A percentile compares a stretch with the other conserved stretches of the same genome.
These are phyloP conservation scores for Boletus patriciae DNA, from an alignment of 768 basidiomycete species.

Conservation along the genomic window DNA sequence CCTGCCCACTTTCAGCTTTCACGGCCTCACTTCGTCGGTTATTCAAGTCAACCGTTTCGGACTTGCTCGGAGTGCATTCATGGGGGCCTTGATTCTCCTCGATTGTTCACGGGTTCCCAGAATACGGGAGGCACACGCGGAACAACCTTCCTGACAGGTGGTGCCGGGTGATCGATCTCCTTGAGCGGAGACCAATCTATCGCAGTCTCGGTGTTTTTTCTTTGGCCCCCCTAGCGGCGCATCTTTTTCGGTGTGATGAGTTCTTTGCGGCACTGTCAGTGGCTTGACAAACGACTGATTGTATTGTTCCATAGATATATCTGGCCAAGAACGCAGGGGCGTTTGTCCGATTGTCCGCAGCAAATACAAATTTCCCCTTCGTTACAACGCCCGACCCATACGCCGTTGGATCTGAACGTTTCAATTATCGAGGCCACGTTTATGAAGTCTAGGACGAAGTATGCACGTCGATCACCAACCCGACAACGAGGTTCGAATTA, in stretches of 20 bases:
- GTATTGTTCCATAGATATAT: slow-evolving; percentile 6
- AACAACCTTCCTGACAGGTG: slow-evolving; percentile 13
- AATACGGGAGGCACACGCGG: slow-evolving; percentile 1
- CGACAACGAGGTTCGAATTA: slow-evolving; percentile 5
- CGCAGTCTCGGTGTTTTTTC: slow-evolving; percentile 12
- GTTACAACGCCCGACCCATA: background rate
- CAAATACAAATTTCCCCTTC: background rate
- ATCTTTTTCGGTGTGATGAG: slow-evolving; percentile 9
- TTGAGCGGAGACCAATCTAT: slow-evolving; percentile 4
- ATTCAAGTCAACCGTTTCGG: slow-evolving; percentile 10
- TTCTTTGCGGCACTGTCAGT: slow-evolving; percentile 11
- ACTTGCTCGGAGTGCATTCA: slow-evolving; percentile 4
- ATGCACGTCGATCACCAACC: slow-evolving; percentile 9
- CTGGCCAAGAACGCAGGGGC: background rate
- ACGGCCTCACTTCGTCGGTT: slow-evolving; percentile 8
- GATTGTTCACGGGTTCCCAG: slow-evolving; percentile 10
- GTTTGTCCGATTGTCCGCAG: slow-evolving; percentile 9
- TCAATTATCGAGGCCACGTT: slow-evolving; percentile 3
- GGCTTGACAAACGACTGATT: slow-evolving; percentile 3
- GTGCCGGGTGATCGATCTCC: slow-evolving; percentile 10
- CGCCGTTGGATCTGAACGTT: slow-evolving; percentile 1
- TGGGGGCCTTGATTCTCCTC: slow-evolving; percentile 9
- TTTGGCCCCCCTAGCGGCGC: slow-evolving; percentile 3
- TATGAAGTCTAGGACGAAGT: slow-evolving; percentile 2
- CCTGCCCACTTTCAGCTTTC: background rate